Conservation (phyloP, 495 filamentous ascomycete species). For the Hypoxylon crocopeplum region DNA sequence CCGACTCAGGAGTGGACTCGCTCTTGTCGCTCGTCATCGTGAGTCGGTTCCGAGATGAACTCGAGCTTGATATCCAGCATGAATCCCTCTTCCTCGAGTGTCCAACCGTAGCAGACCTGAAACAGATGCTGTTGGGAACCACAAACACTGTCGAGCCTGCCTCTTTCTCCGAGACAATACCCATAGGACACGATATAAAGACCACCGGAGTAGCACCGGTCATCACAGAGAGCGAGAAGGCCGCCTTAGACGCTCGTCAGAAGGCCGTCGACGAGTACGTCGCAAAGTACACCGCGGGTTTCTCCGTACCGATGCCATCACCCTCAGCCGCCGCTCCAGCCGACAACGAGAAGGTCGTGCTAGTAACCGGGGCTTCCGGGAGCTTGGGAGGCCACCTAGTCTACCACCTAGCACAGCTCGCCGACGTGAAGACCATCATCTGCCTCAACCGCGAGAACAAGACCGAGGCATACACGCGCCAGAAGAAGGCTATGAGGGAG, state of each 20-base stretch:
- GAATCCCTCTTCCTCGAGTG: conserved; percentile 46
- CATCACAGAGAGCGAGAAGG: conserved; percentile 55
- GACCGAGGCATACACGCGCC: conserved; percentile 46
- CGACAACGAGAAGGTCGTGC: conserved; percentile 57
- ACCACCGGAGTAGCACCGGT: neutral
- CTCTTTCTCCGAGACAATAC: conserved; percentile 55
- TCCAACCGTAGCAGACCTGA: conserved; percentile 45
- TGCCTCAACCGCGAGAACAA: conserved; percentile 54
- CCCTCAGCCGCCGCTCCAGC: conserved; percentile 67
- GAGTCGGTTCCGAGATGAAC: conserved; percentile 50
- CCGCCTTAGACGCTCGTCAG: conserved; percentile 54
- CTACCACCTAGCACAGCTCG: conserved; percentile 41
- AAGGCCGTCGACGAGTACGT: conserved; percentile 61
- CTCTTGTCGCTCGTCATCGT: conserved; percentile 55
- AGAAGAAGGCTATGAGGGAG: conserved; percentile 46
- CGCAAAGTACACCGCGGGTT: conserved; percentile 68
- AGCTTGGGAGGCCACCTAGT: conserved; percentile 52
- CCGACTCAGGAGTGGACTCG: conserved; percentile 55
- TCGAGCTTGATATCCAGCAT: conserved; percentile 53
- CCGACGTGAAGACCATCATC: conserved; percentile 45
- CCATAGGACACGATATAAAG: neutral
- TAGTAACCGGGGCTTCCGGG: conserved; percentile 59
- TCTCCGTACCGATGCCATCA: conserved; percentile 61
- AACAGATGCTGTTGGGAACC: conserved; percentile 66
- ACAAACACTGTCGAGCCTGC: conserved; percentile 58